Evolutionary conservation across 139 green algal species (phyloP).

Genomic region (Chlamydomonas incerta): DNA sequence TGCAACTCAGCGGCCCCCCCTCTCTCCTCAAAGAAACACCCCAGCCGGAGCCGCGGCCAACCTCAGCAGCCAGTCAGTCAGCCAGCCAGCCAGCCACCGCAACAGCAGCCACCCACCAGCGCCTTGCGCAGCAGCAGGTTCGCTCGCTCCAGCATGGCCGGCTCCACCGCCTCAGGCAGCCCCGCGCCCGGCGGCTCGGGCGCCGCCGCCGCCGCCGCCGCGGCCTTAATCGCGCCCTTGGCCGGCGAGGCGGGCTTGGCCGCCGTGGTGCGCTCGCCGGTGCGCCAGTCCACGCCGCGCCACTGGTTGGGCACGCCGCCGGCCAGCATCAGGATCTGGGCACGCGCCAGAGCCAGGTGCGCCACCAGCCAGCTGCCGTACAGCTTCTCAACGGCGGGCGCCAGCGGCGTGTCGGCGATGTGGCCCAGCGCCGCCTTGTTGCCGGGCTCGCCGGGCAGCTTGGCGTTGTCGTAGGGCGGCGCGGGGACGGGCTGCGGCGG

Average conservation of each 20-base stretch:
- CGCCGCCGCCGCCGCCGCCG: neutral
- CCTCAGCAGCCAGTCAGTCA: no score
- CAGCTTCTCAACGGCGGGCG: slow-evolving; percentile 42
- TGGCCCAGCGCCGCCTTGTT: slow-evolving; percentile 37
- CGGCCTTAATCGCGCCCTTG: neutral
- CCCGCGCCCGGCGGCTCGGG: neutral
- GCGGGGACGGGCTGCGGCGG: neutral
- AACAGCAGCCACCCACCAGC: slow-evolving; percentile 1
- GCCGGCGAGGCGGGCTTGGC: neutral
- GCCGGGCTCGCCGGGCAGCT: slow-evolving; percentile 39
- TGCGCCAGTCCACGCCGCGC: slow-evolving; percentile 22
- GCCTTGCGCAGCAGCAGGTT: slow-evolving; percentile 40
- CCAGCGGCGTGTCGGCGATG: slow-evolving; percentile 24
- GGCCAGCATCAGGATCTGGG: slow-evolving; percentile 32
- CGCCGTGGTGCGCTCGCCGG: neutral
- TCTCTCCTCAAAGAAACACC: no score
- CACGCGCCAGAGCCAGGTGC: slow-evolving; percentile 44
- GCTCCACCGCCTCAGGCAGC: slow-evolving; percentile 50
- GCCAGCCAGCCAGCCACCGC: no score
- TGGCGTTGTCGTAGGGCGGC: slow-evolving; percentile 14
- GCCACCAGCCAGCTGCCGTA: slow-evolving; percentile 59
- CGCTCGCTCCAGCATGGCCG: slow-evolving; percentile 52
- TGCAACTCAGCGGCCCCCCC: no score
- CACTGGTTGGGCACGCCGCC: slow-evolving; percentile 56
- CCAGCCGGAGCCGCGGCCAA: no score